Evolutionary conservation across 495 filamentous ascomycete species (phyloP), one percentile per base, ranked within the genome.

Genomic region (Tuber calosporum): DNA sequence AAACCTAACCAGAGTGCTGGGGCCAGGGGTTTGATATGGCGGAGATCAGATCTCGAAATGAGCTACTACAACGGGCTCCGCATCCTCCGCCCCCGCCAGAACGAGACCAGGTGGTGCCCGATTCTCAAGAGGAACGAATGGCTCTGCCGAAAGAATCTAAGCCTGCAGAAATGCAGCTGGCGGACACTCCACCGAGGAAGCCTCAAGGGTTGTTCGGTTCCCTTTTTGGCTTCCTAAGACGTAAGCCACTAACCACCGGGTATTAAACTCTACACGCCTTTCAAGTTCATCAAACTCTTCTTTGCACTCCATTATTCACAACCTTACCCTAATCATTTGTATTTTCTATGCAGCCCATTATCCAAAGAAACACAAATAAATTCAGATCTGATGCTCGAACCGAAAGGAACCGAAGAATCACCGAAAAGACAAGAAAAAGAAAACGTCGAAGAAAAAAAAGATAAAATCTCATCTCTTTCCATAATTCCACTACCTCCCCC

Each of bases 221-320:
- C n/a, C 26, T 62, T 30, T 62, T 62, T 62, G 53, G 53, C 26
- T 34, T 62, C 26, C 26, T 62, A 11, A 62, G 30, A 34, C 26
- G 53, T 62, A 62, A 62, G 53, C 53, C 53, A 17, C 53, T 62
- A 34, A 34, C 53, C 53, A 62, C 53, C 53, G 53, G 53, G 53
- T 62, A 62, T 62, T 62, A 62, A 62, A 62, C 53, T 62, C 53
- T 62, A 13, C 53, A 19, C 53, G 53, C 53, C 26, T 62, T 62
- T 34, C 53, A 62, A 62, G 30, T 62, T 34, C 48, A 58, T 58
- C 53, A 30, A 62, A 62, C 26, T 62, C 53, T 34, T 26, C 30
- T 62, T 34, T 62, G 53, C 53, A 34, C 53, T 62, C 30, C 53
- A 62, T 62, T 62, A 17, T n/a, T 17, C 26, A 62, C 53, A 34